Evolutionary conservation across 2,329 filamentous ascomycete species (phyloP), one percentile per base, ranked within the genome.

Genomic region (Xylaria arbuscula): DNA sequence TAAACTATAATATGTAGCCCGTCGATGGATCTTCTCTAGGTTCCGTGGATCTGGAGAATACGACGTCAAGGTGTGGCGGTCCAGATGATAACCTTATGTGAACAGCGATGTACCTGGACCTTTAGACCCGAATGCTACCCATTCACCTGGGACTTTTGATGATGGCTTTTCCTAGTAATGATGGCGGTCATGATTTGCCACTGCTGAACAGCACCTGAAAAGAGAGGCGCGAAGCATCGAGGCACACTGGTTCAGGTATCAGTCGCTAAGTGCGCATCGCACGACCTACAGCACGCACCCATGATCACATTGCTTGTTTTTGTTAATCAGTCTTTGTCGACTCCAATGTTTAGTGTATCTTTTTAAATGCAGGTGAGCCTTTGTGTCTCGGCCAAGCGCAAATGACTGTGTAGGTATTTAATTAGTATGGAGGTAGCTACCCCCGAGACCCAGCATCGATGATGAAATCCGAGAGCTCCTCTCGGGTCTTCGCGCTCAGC

Each of bases 261-360:
- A 32, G 48, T 50, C 42, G 42, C 42, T 13, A 24, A 50, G 24
- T 57, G 53, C 62, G 22, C 47, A 53, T 55, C 19, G 48, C 54
- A 53, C 28, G 28, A 28, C 28, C 17, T 28, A 38, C 51, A 28
- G 5, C 50, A 50, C 54, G 19, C 19, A 57, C 54, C 10, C 54
- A 42, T 17, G 54, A 17, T 11, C 36, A 42, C 36, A 11, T 28
- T 8, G 36, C 11, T 24, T 17, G 17, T n/a, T 42, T n/a, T 5
- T 32, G 22, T 17, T 17, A 54, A 28, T 15, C 13, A 51, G 45
- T 32, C 24, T 28, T 11, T 42, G 24, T 45, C 15, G 32, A 32
- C 22, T 34, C 34, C 3, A 22, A 47, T 32, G 7, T 17, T n/a
- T 17, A 17, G 45, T 38, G 24, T 22, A 11, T 28, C n/a, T 28